Evolutionary conservation across 148 eudicot species (phyloP).

Genomic region (Vaccinium corymbosum): DNA sequence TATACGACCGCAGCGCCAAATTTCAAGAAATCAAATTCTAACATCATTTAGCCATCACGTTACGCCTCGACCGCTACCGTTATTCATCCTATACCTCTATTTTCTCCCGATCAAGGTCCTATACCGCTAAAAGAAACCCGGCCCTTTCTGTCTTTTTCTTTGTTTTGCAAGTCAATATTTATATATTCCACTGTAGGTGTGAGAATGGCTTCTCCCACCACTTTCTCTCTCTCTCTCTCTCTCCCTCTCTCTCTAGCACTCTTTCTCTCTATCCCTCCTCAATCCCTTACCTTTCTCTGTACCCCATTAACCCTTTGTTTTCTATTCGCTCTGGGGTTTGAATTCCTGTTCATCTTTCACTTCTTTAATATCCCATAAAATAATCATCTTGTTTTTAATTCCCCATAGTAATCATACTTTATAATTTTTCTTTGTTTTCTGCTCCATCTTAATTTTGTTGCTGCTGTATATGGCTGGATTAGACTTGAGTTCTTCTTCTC

Average conservation of each 20-base stretch:
- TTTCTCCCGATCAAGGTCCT: background rate
- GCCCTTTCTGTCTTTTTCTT: no score
- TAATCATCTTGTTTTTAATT: constrained; percentile 16
- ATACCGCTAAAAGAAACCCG: no score
- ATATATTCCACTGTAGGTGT: constrained; percentile 13
- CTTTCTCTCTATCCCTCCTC: constrained; percentile 15
- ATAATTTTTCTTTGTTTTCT: constrained; percentile 22
- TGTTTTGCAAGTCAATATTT: background rate
- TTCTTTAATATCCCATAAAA: constrained; percentile 20
- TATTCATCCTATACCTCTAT: background rate
- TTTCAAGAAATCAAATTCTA: no score
- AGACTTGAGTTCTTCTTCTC: constrained; percentile 41
- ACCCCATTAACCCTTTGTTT: constrained; percentile 23
- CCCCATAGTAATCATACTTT: constrained; percentile 26
- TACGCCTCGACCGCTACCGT: background rate
- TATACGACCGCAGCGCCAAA: background rate
- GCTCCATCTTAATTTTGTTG: constrained; percentile 20
- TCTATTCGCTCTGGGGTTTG: constrained; percentile 30
- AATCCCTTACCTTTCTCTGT: constrained; percentile 20
- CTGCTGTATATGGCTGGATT: constrained; percentile 43
- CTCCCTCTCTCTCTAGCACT: constrained; percentile 6
- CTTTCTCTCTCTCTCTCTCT: background rate
- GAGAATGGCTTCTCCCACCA: constrained; percentile 19
- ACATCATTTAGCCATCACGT: no score
- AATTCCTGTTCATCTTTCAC: constrained; percentile 19